Base-by-base conservation (phyloP, 139 green algal species). In the Chlamydomonas sp. region DNA sequence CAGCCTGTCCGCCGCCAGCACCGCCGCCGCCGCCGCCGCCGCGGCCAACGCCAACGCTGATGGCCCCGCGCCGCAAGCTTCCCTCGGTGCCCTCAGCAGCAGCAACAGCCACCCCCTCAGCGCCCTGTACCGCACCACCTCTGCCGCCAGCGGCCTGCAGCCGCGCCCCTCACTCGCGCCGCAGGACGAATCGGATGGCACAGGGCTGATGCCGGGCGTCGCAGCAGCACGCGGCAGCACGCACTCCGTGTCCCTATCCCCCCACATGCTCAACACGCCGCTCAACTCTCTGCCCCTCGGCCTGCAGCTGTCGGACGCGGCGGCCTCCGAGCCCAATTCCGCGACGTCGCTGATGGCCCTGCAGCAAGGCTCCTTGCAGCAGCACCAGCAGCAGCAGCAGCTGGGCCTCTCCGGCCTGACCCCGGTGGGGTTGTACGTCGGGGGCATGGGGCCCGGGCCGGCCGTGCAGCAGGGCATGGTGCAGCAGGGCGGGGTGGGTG, bases 351-450 rank as follows among this genome's bases (percentile, higher is more conserved):
- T 61, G 76, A 85, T 58, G 71, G 80, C 18, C 63, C 57, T 64
- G 76, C n/a, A 71, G 61, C n/a, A 81, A 78, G 4, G n/a, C 63
- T 5, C 17, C 14, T 2, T 67, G 15, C 58, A 59, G n/a, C 31
- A 80, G 69, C 63, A 67, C 17, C 81, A 80, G 78, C 85, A 85
- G 63, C 85, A 71, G 1, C 77, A 83, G 78, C 82, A 85, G 60
- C 78, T 77, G 18, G 49, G 85, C 77, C 74, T 77, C 62, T 58
- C 75, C 16, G 74, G 69, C 4, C 20, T 90, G 16, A 68, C 73
- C 5, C 67, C 66, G 4, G 3, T 87, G 14, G 88, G 77, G 5
- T 63, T 74, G 20, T 73, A 72, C 57, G 78, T 85, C 20, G 71
- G 69, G 7, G 62, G 63, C 15, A n/a, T 10, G 0, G 66, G 6